A percentile compares a stretch with the other conserved stretches of the same genome.
phyloP scores from a whole-genome alignment of 1,284 basidiomycete species.

The Cryptococcus maquisensis region DNA sequence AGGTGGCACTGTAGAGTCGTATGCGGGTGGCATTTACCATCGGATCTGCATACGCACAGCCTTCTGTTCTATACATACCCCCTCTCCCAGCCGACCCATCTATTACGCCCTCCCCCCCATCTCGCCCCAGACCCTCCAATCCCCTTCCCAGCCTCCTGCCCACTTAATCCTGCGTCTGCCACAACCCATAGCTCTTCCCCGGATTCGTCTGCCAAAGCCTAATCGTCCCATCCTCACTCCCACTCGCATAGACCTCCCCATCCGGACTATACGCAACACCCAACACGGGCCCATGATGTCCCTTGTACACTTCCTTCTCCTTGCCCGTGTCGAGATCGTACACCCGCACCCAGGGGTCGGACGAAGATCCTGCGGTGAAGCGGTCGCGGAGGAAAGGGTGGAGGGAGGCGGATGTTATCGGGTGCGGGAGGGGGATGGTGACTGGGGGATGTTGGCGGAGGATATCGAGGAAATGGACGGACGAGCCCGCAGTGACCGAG shows the following conservation, averaged over 20 bases:
- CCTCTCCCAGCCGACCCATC: no score
- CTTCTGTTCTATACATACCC: no score
- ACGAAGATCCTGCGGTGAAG: constrained; percentile 85
- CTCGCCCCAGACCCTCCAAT: no score
- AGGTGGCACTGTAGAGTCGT: no score
- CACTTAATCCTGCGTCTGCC: constrained; percentile 58
- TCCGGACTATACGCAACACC: constrained; percentile 92
- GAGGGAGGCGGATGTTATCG: constrained; percentile 84
- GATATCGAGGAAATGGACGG: constrained; percentile 70
- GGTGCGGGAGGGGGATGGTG: constrained; percentile 61
- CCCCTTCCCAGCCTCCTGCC: background rate
- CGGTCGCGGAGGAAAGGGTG: constrained; percentile 83
- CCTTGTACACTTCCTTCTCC: constrained; percentile 88
- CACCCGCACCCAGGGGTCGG: constrained; percentile 94
- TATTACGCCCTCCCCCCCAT: no score
- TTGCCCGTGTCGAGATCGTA: constrained; percentile 80
- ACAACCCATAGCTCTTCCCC: constrained; percentile 86
- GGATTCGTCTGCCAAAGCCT: constrained; percentile 94
- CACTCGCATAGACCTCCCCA: constrained; percentile 96
- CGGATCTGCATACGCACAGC: no score
- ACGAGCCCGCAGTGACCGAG: constrained; percentile 85
- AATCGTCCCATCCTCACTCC: constrained; percentile 82
- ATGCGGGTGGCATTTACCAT: no score
- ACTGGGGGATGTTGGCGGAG: constrained; percentile 54
- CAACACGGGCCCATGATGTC: constrained; percentile 96